Conservation (phyloP, 345 rosid species). For the Populus alba region DNA sequence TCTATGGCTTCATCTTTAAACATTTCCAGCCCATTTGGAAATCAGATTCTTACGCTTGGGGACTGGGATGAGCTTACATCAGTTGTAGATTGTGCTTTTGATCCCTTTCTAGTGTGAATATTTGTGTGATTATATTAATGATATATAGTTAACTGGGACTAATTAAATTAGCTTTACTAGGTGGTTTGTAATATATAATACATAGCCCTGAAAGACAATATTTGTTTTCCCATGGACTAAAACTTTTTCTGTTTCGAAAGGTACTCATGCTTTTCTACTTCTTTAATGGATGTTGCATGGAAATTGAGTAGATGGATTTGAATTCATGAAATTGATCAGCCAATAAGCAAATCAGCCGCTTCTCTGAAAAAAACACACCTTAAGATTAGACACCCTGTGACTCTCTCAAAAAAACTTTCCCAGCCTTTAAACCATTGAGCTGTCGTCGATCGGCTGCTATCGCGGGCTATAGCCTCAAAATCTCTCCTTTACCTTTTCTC, state of each 20-base stretch:
- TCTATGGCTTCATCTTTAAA: constrained; percentile 39
- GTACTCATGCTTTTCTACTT: not conserved
- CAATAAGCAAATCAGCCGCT: too few relatives aligned
- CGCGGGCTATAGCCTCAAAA: too few relatives aligned
- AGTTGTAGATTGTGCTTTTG: constrained; percentile 58
- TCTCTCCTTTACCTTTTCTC: too few relatives aligned
- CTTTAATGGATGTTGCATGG: not conserved
- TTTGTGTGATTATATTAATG: not conserved
- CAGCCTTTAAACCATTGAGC: too few relatives aligned
- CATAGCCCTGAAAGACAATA: not conserved
- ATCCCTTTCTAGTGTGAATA: constrained; percentile 38
- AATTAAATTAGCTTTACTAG: too few relatives aligned
- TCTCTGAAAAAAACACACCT: too few relatives aligned
- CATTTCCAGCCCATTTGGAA: constrained; percentile 25
- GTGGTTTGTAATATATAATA: not conserved
- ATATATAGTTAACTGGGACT: not conserved
- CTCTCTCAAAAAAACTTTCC: too few relatives aligned
- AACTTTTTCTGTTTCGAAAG: too few relatives aligned
- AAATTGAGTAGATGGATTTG: not conserved
- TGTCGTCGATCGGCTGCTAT: too few relatives aligned
- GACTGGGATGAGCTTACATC: constrained; percentile 80
- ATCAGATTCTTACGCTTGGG: constrained; percentile 31
- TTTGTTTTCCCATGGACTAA: not conserved
- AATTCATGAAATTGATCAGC: too few relatives aligned
- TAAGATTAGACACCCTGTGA: too few relatives aligned